A percentile compares a stretch with the other conserved stretches of the same genome.
phyloP scores from a whole-genome alignment of 169 alveolate species.

The Amoebophrya sp. region DNA sequence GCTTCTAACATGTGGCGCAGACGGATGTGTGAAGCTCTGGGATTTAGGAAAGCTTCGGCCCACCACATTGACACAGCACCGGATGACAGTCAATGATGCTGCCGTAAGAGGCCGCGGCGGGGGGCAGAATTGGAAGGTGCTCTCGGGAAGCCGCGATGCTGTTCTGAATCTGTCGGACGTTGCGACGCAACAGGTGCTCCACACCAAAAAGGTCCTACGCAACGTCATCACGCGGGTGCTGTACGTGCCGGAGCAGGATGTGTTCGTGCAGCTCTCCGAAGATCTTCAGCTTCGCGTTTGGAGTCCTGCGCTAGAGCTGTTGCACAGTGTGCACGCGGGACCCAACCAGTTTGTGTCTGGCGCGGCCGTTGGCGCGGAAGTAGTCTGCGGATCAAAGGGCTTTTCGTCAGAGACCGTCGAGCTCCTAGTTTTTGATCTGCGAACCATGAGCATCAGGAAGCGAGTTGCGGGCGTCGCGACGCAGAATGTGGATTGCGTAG shows the following conservation, averaged over 20 bases:
- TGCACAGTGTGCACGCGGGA: background rate
- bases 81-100: background rate
- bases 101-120: background rate
- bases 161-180: background rate
- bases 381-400: background rate
- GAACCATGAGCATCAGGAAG: background rate
- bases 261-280: background rate
- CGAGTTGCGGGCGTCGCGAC: background rate
- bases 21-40: background rate
- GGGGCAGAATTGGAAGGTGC: too few species aligned
- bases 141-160: background rate
- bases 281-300: background rate
- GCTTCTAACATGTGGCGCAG: background rate
- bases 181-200: background rate
- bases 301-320: background rate
- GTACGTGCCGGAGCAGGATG: background rate
- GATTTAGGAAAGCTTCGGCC: background rate
- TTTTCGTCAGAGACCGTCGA: background rate
- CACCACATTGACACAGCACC: background rate
- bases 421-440: background rate
- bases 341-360: background rate
- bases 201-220: background rate
- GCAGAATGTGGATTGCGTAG: too few species aligned
- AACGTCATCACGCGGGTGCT: background rate
- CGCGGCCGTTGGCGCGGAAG: background rate